Evolutionary conservation across 2,329 filamentous ascomycete genomes (phyloP), one percentile per base, ranked within the genome.

Genomic region (Ascochyta koolunga): DNA sequence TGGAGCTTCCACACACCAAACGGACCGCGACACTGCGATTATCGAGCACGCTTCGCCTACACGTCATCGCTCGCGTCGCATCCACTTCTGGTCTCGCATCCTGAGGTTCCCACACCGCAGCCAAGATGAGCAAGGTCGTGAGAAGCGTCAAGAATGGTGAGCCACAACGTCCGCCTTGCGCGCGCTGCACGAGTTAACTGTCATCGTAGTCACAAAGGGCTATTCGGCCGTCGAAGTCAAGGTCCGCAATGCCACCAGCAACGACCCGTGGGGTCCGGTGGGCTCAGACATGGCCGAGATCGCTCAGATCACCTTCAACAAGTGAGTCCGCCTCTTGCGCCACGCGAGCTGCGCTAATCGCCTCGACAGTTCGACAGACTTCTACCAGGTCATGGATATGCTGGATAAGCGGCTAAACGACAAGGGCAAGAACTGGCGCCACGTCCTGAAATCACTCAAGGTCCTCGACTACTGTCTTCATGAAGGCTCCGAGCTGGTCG

Each of bases 371-470:
- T 93, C 92, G 31, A 93, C 89, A 77, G 95, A 98, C 76, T 99
- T 99, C 80, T 96, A 96, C 80, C 93, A 99, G 75, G 97, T 99
- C 69, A 96, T 99, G 89, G 95, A 99, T 76, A 99, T 99, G 91
- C 83, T 99, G 64, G 95, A 99, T 79, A 98, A 98, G 82, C 89
- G 95, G 65, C 81, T 99, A 70, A 99, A 99, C 70, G 95, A 99
- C 78, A 98, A 99, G 78, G 95, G 95, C 72, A 99, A 98, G 83
- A 99, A 99, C 76, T 99, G 95, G 95, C 88, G 95, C 68, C 95
- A 99, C 75, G 95, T 99, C 11, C 81, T 99, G 56, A 99, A 99
- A 78, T 96, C 95, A 36, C 82, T 99, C 65, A 99, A 99, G 76
- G 95, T 99, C 47, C 84, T 98, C 53, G 95, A 99, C 77, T 99